Evolutionary conservation across 106 monocot species (phyloP), one percentile per base, ranked within the genome.

Genomic region (Dendrobium chrysotoxum): DNA sequence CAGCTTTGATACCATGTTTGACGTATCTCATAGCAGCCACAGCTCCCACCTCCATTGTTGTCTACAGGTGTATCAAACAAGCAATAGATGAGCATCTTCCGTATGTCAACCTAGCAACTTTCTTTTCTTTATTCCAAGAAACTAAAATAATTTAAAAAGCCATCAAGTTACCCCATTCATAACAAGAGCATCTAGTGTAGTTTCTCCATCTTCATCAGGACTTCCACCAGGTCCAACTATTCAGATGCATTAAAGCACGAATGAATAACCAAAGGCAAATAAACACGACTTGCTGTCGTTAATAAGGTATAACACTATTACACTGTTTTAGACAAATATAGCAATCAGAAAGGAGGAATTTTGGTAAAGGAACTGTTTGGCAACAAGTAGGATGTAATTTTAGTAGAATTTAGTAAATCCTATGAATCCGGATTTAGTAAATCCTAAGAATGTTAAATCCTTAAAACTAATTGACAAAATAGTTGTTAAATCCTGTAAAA

Each of bases 131-230:
- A 3, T 10, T 80, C 46, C 54, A 77, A 76, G 0, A 38, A 38
- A 71, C 71, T 31, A 12, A 71, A 35, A 16, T 68, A 4, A 70
- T 67, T 50, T 15, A 20, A 7, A 77, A 53, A 12, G 4, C 61
- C 11, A 64, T 25, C 65, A 82, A 72, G 4, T 92, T 92, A 93
- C 93, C 90, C 92, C 96, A 83, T 96, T 85, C 93, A 96, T 96
- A 76, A 96, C 75, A 61, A 96, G 93, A 84, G 93, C 96, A 84
- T 93, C 96, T 61, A 96, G 41, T 78, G 96, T 94, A 44, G 93
- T 96, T 86, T 96, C 96, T 78, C 96, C 96, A 86, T 96, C 93
- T 80, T 96, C 96, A 88, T 96, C 93, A 77, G 93, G 96, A 86
- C 93, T 96, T 21, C 93, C 96, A 68, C 96, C 96, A 74, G 93